These are phyloP conservation scores for Podospora didyma DNA, from an alignment of 495 filamentous ascomycete genomes.

Conservation along the genomic window DNA sequence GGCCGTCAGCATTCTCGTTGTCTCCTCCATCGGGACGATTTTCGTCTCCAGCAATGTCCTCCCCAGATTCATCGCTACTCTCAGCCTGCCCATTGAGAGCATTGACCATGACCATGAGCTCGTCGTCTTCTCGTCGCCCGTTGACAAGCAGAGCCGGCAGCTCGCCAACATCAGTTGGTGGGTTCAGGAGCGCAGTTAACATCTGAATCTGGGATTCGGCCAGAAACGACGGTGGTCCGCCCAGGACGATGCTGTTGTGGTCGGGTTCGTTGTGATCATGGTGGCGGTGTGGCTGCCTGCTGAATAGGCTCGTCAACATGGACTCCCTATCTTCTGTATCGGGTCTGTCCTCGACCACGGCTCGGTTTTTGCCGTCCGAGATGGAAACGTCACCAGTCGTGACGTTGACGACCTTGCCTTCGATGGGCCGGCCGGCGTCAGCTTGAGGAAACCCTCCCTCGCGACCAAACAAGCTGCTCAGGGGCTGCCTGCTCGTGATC, in stretches of 20 bases:
- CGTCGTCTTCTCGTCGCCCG: constrained; percentile 25
- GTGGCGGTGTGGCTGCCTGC: constrained; percentile 19
- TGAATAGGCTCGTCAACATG: constrained; percentile 38
- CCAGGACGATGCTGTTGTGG: no score
- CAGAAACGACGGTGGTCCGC: background rate
- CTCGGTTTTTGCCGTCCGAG: constrained; percentile 41
- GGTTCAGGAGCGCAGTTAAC: constrained; percentile 36
- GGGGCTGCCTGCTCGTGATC: constrained; percentile 68
- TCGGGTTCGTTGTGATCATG: constrained; percentile 15
- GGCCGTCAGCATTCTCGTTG: background rate
- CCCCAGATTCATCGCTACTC: constrained; percentile 22
- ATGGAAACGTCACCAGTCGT: constrained; percentile 60
- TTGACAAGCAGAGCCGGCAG: constrained; percentile 35
- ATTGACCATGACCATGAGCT: constrained; percentile 25
- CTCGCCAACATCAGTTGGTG: constrained; percentile 34
- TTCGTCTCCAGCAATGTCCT: constrained; percentile 10
- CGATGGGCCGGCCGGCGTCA: constrained; percentile 52
- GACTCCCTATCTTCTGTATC: constrained; percentile 39
- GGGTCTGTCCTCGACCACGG: constrained; percentile 35
- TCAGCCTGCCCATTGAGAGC: constrained; percentile 6
- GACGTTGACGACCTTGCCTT: constrained; percentile 58
- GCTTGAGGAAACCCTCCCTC: constrained; percentile 58
- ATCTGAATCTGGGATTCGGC: constrained; percentile 26
- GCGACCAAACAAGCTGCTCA: constrained; percentile 66
- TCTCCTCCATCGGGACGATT: constrained; percentile 2